Base-by-base conservation (phyloP, 163 green algal species). In the Scenedesmus sp. region DNA sequence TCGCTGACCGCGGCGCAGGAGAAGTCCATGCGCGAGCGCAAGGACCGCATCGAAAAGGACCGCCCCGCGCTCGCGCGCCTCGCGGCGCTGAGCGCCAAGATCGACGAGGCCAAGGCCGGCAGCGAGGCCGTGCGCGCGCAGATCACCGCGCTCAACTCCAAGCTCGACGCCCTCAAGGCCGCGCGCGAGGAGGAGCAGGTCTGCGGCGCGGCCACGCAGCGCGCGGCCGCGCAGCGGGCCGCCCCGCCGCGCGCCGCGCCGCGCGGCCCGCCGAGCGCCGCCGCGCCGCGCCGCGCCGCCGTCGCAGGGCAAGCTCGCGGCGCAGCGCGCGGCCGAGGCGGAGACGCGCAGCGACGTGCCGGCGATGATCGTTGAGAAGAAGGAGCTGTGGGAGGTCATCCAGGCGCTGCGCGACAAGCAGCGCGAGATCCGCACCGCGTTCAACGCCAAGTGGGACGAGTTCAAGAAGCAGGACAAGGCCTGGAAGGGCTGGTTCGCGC, bases 61-160 rank as follows among this genome's bases (percentile, higher is more conserved):
- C 57, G 81, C 45, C 81, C 75, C 58, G 77, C 87, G 34, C 76
- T 60, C 1, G 74, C 83, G 26, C 53, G 51, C 11, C 47, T 64
- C 33, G 31, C 64, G 18, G 42, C 56, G 53, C 48, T 83, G 44
- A 71, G 54, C 7, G 69, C 71, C 7, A 71, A 77, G 28, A 70
- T 91, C 42, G 71, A 86, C 24, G 77, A 84, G 44, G 75, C 57
- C 63, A 84, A 91, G 66, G 78, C 71, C 6, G 85, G 81, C 18
- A 78, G 64, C 34, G 60, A 62, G 0, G 57, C 31, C 18, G 42
- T 86, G 47, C 73, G 83, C 31, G 20, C 14, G 4, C 66, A 85
- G 60, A 84, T 87, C 20, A 15, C 60, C 3, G 73, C 48, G 22
- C 51, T 74, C 29, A 64, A 83, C 34, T 48, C 20, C 4, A 44